These are phyloP conservation scores for Dioszegia aurantiaca DNA, from an alignment of 768 basidiomycete species.

Conservation along the genomic window DNA sequence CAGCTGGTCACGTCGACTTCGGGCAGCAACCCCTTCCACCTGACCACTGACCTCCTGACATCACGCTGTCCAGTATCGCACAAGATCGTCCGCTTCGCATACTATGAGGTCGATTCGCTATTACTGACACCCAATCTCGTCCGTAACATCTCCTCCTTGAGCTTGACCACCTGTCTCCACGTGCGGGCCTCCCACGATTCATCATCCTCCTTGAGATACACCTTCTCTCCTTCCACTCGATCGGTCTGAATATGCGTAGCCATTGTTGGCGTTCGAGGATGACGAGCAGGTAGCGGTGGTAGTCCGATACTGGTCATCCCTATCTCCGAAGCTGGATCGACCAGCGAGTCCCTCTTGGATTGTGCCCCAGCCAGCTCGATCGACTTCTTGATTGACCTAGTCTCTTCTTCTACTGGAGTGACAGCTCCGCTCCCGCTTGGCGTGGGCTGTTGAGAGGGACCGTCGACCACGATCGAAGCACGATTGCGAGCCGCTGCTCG, in stretches of 20 bases:
- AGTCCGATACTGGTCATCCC: not conserved
- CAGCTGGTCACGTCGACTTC: too few relatives aligned
- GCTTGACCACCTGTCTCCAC: conserved; percentile 43
- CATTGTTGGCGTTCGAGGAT: conserved; percentile 29
- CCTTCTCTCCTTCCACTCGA: conserved; percentile 24
- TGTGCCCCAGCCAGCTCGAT: too few relatives aligned
- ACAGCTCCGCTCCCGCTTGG: conserved; percentile 5
- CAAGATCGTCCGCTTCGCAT: not conserved
- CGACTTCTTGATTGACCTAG: too few relatives aligned
- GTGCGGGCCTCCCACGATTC: conserved; percentile 46
- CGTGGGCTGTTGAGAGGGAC: not conserved
- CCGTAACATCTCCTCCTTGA: conserved; percentile 52
- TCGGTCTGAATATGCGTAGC: conserved; percentile 3
- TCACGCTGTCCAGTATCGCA: too few relatives aligned
- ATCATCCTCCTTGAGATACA: conserved; percentile 29
- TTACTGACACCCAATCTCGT: conserved; percentile 47
- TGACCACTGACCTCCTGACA: too few relatives aligned
- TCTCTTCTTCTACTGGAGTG: conserved; percentile 8
- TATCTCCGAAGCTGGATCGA: not conserved
- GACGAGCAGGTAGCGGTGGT: conserved; percentile 26
- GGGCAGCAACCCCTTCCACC: too few relatives aligned
- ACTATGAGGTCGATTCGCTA: conserved; percentile 1
- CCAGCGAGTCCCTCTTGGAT: too few relatives aligned
- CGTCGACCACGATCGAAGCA: conserved; percentile 6
- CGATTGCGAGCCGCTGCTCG: conserved; percentile 31